Evolutionary conservation across 306 rosid genomes (phyloP), one percentile per base, ranked within the genome.

Genomic region (Medicago truncatula): DNA sequence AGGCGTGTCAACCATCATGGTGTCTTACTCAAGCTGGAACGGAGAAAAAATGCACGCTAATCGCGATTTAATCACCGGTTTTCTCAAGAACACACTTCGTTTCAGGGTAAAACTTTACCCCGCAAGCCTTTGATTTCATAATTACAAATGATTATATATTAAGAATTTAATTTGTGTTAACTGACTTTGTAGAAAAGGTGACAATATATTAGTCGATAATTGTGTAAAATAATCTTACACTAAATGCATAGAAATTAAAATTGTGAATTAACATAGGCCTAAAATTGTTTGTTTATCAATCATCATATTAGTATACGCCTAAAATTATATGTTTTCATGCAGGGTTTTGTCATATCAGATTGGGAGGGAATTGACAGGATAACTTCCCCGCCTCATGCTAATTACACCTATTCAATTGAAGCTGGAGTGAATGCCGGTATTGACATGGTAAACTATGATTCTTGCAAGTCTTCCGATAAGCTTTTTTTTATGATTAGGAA

Each of bases 281-380:
- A 28, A 28, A 28, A 28, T 34, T 34, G 7, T 34, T 34, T 34
- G 38, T 6, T 34, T 34, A 34, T 34, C 47, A 16, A 74, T 16
- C 9, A 9, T 36, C 53, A 18, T 58, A 47, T 8, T 52, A 21
- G 58, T 15, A n/a, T 40, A 40, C 12, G 23, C 80, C 21, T 57
- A 60, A 70, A 9, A 9, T 50, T 58, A 16, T 21, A 11, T 39
- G 12, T 10, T 34, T 82, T 67, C 1, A 31, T 40, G 13, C 62
- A 82, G 86, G 86, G 86, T 44, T 73, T 82, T 73, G 86, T 82
- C 40, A 82, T 78, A 69, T 78, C 86, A 12, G 86, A 82, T 74
- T 82, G 71, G 71, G 40, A 59, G 40, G 86, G 82, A 20, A 9
- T 82, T 31, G 82, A 82, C 34, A 77, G 62, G 75, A 77, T 82